phyloP scores from a whole-genome alignment of 2,329 filamentous ascomycete species.

The Alternaria triticimaculans region DNA sequence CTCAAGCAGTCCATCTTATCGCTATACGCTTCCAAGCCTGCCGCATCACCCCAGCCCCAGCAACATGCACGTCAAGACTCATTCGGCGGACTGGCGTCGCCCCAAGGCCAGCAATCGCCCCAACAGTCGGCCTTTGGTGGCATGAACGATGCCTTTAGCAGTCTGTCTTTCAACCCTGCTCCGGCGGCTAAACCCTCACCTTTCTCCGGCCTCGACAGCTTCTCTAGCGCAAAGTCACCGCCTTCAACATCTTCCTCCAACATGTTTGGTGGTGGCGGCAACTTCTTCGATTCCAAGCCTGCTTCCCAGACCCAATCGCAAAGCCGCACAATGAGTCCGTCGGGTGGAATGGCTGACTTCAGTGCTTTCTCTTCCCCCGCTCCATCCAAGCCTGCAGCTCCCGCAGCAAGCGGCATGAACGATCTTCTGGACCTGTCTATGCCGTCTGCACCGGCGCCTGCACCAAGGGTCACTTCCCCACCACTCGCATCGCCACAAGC shows the following conservation, averaged over 20 bases:
- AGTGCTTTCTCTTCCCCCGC: slow-evolving; percentile 68
- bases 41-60: slow-evolving; percentile 59
- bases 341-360: slow-evolving; percentile 67
- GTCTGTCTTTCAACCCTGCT: slow-evolving; percentile 64
- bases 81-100: slow-evolving; percentile 57
- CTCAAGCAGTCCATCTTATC: slow-evolving; percentile 97
- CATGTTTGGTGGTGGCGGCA: slow-evolving; percentile 69
- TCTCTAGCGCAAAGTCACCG: slow-evolving; percentile 52
- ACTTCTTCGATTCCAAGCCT: slow-evolving; percentile 81
- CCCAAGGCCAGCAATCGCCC: slow-evolving; percentile 44
- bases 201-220: slow-evolving; percentile 68
- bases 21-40: slow-evolving; percentile 87
- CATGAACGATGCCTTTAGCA: slow-evolving; percentile 81
- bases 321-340: slow-evolving; percentile 59
- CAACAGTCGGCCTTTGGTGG: slow-evolving; percentile 63
- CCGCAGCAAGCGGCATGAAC: slow-evolving; percentile 65
- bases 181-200: slow-evolving; percentile 64
- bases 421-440: slow-evolving; percentile 79
- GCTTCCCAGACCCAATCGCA: slow-evolving; percentile 51
- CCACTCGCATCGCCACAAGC: slow-evolving; percentile 50
- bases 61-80: slow-evolving; percentile 62
- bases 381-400: slow-evolving; percentile 54
- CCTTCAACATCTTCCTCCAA: slow-evolving; percentile 56
- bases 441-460: slow-evolving; percentile 41
- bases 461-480: slow-evolving; percentile 33